Evolutionary conservation across 768 basidiomycete genomes (phyloP).

Genomic region (Porpolomopsis calyptriformis): DNA sequence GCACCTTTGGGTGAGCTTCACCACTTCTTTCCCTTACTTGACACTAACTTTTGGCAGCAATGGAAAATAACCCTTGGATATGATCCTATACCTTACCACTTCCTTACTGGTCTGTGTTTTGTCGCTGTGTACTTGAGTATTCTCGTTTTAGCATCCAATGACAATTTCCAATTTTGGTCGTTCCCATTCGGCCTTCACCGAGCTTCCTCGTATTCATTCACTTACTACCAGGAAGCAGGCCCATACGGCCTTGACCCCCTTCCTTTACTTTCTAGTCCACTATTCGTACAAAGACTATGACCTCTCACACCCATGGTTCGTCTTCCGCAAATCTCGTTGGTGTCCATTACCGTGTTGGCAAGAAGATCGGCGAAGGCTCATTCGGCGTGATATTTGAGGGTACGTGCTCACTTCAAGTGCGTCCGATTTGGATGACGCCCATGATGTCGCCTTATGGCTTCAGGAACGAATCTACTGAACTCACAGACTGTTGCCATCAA

Average conservation of each 20-base stretch:
- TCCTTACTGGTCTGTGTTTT: no score
- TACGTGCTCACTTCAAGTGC: constrained; percentile 18
- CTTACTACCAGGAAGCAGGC: background rate
- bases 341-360: constrained; percentile 94
- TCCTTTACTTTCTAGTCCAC: constrained; percentile 10
- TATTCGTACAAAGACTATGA: constrained; percentile 28
- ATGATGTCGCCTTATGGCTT: constrained; percentile 7
- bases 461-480: constrained; percentile 96
- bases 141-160: no score
- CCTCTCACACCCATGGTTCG: constrained; percentile 47
- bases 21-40: no score
- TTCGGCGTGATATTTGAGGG: constrained; percentile 96
- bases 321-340: constrained; percentile 77
- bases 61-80: no score
- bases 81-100: no score
- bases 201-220: background rate
- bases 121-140: no score
- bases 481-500: constrained; percentile 99
- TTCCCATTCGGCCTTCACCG: background rate
- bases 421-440: constrained; percentile 7
- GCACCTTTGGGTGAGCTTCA: no score
- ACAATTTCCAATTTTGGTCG: background rate
- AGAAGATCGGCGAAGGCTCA: constrained; percentile 98
- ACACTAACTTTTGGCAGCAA: no score
- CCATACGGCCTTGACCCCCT: constrained; percentile 11